Base-by-base conservation (phyloP, 805 yeast species). In the Saccharomycopsis synnaedendra region DNA sequence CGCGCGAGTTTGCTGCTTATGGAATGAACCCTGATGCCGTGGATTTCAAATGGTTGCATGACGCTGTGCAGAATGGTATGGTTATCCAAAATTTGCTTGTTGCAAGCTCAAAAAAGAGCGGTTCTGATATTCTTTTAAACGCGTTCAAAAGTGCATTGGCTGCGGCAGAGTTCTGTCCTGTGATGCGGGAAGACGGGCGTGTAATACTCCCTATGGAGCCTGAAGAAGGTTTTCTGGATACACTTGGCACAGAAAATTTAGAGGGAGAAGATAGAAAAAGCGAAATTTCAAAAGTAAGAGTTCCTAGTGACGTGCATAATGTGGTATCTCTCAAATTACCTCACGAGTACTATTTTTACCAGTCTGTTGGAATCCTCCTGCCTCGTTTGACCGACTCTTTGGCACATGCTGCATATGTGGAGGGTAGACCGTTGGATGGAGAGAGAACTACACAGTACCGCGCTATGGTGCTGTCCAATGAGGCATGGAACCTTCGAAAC, bases 281-380 rank as follows among this genome's bases (percentile, higher is more conserved):
- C n/a, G n/a, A 34, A n/a, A 8, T 9, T 1, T 34, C n/a, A 5
- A 19, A 36, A 5, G 57, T 54, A 6, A 38, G 42, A 28, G 46
- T 82, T 42, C 97, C 97, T 3, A 75, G 77, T 52, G 95, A 88
- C 61, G 68, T 85, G 8, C 93, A 85, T 60, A 88, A 81, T 42
- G 75, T 88, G 42, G 72, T 93, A 43, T 87, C 94, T 6, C 86
- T 84, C 61, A 76, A 89, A 59, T 68, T 93, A 45, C 94, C 97
- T 1, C 84, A 86, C 46, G 97, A 89, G 64, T 71, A 83, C 39
- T 82, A 77, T 58, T 88, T 82, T 60, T 93, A 87, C 62, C 78
- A 78, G 59, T 82, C 94, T 1, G 63, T 83, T 49, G 97, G 97
- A 1, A 60, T 89, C 29, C 66, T 83, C 8, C 75, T 80, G 5